These are phyloP conservation scores for Aspergillus fumigatus DNA, from an alignment of 2,329 filamentous ascomycete genomes.

Conservation along the genomic window DNA sequence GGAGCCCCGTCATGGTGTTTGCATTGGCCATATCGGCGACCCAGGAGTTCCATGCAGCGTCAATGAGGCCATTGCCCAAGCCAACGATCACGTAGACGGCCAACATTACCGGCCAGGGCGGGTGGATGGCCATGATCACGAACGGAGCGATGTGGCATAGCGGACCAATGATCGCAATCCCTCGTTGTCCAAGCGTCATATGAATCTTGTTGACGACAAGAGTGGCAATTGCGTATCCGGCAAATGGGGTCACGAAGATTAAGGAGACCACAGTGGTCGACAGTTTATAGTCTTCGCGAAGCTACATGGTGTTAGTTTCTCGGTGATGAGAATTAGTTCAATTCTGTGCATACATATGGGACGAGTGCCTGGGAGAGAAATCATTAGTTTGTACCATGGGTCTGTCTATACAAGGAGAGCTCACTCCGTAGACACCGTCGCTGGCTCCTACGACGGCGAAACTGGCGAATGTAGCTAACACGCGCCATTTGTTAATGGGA, in stretches of 20 bases:
- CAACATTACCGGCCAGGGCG: conserved; percentile 34
- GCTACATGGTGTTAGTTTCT: background rate
- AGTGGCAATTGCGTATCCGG: conserved; percentile 46
- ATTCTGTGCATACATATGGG: conserved; percentile 39
- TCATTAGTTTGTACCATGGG: background rate
- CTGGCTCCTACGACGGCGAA: conserved; percentile 54
- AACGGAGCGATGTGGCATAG: conserved; percentile 29
- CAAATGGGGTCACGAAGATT: conserved; percentile 47
- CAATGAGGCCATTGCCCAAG: conserved; percentile 34
- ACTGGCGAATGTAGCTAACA: conserved; percentile 45
- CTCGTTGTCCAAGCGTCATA: conserved; percentile 57
- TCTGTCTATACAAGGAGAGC: conserved; percentile 13
- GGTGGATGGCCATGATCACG: conserved; percentile 25
- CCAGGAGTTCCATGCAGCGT: conserved; percentile 56
- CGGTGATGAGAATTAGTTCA: background rate
- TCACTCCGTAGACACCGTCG: conserved; percentile 52
- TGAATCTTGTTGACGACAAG: conserved; percentile 44
- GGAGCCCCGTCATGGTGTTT: conserved; percentile 67
- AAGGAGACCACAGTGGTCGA: conserved; percentile 40
- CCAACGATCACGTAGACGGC: conserved; percentile 33
- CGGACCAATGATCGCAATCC: conserved; percentile 61
- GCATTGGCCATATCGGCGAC: conserved; percentile 67
- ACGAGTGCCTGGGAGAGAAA: conserved; percentile 38
- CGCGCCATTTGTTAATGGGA: conserved; percentile 14
- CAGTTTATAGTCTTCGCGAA: conserved; percentile 4